phyloP scores from a whole-genome alignment of 345 rosid genomes.

The Euphorbia lathyris region DNA sequence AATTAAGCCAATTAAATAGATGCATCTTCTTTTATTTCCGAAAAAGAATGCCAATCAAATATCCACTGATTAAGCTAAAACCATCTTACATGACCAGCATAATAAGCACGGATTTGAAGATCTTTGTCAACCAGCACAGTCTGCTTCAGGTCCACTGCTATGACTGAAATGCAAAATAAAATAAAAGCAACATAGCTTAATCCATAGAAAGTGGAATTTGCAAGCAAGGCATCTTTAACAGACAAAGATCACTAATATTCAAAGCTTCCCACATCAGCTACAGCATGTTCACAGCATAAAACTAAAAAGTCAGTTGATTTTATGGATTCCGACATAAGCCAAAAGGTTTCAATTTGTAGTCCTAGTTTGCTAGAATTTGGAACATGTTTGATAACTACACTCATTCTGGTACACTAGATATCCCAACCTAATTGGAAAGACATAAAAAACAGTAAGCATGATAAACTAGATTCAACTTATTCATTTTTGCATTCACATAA shows the following conservation, averaged over 20 bases:
- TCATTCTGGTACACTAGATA: too few species aligned
- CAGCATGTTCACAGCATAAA: too few species aligned
- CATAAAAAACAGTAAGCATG: too few species aligned
- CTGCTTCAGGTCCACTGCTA: slow-evolving; percentile 88
- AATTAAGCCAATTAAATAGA: too few species aligned
- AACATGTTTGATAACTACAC: too few species aligned
- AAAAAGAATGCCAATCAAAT: slow-evolving; percentile 9
- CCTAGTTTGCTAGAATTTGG: too few species aligned
- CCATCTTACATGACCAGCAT: slow-evolving; percentile 88
- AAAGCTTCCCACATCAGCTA: neutral
- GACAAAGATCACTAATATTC: neutral
- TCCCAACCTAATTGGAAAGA: too few species aligned
- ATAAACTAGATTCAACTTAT: too few species aligned
- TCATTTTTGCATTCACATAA: too few species aligned
- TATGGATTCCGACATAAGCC: neutral
- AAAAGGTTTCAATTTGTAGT: neutral
- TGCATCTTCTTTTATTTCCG: neutral
- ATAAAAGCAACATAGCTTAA: slow-evolving; percentile 1
- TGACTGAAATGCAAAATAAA: slow-evolving; percentile 43
- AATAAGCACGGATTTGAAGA: slow-evolving; percentile 90
- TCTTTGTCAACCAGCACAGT: slow-evolving; percentile 82
- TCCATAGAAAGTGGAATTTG: neutral
- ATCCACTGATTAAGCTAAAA: slow-evolving; percentile 10
- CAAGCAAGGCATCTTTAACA: neutral
- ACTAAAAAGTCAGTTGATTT: neutral